Base-by-base conservation (phyloP, 2,329 filamentous ascomycete genomes). In the Capronia americana region DNA sequence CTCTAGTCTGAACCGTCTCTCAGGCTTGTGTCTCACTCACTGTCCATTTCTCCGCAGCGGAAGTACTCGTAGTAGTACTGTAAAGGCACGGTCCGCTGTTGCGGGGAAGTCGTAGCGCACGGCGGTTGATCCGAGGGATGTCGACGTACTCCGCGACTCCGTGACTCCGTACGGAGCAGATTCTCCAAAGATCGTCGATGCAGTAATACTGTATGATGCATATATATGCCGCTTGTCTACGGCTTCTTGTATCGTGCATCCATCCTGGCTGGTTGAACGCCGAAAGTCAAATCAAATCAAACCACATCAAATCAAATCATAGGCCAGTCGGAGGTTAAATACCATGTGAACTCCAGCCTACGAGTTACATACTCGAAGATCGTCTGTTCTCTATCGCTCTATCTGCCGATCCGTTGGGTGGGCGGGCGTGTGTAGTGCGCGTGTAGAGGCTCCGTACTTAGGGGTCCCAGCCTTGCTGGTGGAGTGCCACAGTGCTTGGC, bases 161-260 rank as follows among this genome's bases (percentile, higher is more conserved):
- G n/a, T n/a, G n/a, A n/a, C n/a, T n/a, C 1, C 8, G 30, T 32
- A 32, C 32, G 32, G 32, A 34, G 32, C 4, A 8, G n/a, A 50
- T n/a, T 59, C 57, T 59, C 57, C 41, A 50, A 58, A 48, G 41
- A 59, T 50, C 41, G 44, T 30, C 57, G 10, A 48, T 50, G 44
- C 17, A n/a, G 10, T n/a, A n/a, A 48, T 7, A 8, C 8, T 3
- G 20, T n/a, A 8, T 48, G 8, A 4, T 28, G 28, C 44, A n/a
- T 48, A 8, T 48, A 20, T 17, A 2, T n/a, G 44, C 44, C n/a
- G n/a, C n/a, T n/a, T n/a, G n/a, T n/a, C n/a, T n/a, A n/a, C n/a
- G n/a, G n/a, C 44, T n/a, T 3, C 32, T 2, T 2, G 32, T 11
- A 34, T 34, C 32, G 32, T 34, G 32, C 32, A 34, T 11, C 10